Evolutionary conservation across 805 yeast genomes (phyloP).

Genomic region (Candida xiaguanensis): DNA sequence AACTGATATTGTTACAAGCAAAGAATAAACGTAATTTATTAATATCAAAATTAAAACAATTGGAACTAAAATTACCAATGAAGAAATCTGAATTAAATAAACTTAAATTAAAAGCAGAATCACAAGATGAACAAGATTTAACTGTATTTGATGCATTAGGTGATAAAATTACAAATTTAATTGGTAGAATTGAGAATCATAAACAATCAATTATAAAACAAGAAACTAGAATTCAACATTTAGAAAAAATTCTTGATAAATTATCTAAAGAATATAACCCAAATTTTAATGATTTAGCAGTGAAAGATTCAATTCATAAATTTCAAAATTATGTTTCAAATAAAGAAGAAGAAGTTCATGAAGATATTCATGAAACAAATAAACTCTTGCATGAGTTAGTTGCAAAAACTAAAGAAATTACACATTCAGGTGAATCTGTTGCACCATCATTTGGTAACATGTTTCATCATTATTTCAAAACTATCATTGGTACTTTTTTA

Average conservation of each 20-base stretch:
- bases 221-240: slow-evolving; percentile 16
- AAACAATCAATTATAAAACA: slow-evolving; percentile 10
- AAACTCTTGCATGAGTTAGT: slow-evolving; percentile 20
- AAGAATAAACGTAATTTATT: slow-evolving; percentile 13
- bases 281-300: slow-evolving; percentile 83
- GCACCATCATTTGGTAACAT: slow-evolving; percentile 21
- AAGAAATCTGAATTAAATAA: slow-evolving; percentile 3
- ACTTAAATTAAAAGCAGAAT: slow-evolving; percentile 7
- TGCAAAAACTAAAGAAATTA: slow-evolving; percentile 12
- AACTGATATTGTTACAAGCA: slow-evolving; percentile 21
- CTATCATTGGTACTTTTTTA: slow-evolving; percentile 4
- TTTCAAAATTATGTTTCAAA: slow-evolving; percentile 49
- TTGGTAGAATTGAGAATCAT: slow-evolving; percentile 10
- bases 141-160: slow-evolving; percentile 17
- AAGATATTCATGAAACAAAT: slow-evolving; percentile 5
- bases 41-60: slow-evolving; percentile 7
- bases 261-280: slow-evolving; percentile 67
- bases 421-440: slow-evolving; percentile 1
- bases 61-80: slow-evolving; percentile 1
- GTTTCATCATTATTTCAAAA: slow-evolving; percentile 22
- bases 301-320: slow-evolving; percentile 62
- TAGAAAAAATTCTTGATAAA: slow-evolving; percentile 47
- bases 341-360: slow-evolving; percentile 16
- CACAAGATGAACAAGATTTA: slow-evolving; percentile 7
- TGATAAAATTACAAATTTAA: slow-evolving; percentile 12